These are phyloP conservation scores for Lentinus tigrinus DNA, from an alignment of 768 basidiomycete genomes.

Conservation along the genomic window DNA sequence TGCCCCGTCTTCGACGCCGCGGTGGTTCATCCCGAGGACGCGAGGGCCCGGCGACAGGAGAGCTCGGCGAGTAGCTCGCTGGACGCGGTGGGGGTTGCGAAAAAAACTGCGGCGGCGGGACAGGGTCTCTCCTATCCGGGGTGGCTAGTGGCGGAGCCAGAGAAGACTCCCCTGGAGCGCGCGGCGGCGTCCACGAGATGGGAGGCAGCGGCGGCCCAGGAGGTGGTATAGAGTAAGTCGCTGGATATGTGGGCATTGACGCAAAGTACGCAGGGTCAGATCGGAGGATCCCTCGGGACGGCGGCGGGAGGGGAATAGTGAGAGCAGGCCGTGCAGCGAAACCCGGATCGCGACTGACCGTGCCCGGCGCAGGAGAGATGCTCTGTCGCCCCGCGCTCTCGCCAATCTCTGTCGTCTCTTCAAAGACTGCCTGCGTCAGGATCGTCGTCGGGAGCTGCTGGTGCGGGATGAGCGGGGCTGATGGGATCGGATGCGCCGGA, in stretches of 20 bases:
- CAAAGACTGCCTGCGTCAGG: constrained; percentile 1
- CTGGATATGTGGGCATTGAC: background rate
- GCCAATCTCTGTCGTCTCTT: background rate
- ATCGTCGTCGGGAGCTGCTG: constrained; percentile 6
- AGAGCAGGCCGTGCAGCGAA: background rate
- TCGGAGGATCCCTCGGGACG: constrained; percentile 1
- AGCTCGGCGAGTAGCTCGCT: background rate
- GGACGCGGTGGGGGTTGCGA: background rate
- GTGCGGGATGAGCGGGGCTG: background rate
- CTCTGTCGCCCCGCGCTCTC: background rate
- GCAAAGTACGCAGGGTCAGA: constrained; percentile 13
- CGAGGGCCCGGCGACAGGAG: constrained; percentile 14
- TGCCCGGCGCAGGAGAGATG: background rate
- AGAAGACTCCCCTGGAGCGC: background rate
- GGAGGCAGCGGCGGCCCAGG: constrained; percentile 14
- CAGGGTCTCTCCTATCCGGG: constrained; percentile 12
- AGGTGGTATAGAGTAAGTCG: background rate
- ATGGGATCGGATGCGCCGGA: background rate
- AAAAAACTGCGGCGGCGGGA: background rate
- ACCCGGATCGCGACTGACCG: constrained; percentile 1
- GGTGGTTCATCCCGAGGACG: constrained; percentile 3
- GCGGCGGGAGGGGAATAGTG: background rate
- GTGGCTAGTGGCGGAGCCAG: background rate
- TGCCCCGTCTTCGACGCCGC: constrained; percentile 2
- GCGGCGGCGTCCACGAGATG: constrained; percentile 5